A percentile compares a stretch with the other conserved stretches of the same genome.
These are phyloP conservation scores for Microbotryum lychnidis-dioicae DNA, from an alignment of 1,284 basidiomycete species.

Conservation along the genomic window DNA sequence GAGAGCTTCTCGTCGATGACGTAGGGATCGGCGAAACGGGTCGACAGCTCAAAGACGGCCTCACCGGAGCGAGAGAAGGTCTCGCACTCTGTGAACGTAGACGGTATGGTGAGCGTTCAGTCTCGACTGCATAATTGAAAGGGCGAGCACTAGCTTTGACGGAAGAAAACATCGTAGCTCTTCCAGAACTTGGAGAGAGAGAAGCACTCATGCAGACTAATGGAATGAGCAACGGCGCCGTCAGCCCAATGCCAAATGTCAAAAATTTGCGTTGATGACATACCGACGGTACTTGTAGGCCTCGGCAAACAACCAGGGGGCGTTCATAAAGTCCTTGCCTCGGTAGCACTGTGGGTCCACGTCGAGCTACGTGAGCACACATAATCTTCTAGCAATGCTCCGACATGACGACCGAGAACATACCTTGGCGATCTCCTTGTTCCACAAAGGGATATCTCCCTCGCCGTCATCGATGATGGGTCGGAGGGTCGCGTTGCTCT, in stretches of 20 bases:
- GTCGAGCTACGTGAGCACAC: too few relatives aligned
- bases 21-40: constrained; percentile 74
- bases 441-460: constrained; percentile 91
- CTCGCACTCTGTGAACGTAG: constrained; percentile 55
- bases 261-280: background rate
- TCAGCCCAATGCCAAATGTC: background rate
- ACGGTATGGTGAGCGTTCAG: constrained; percentile 21
- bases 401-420: too few relatives aligned
- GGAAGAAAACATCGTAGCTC: constrained; percentile 75
- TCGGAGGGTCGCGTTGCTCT: constrained; percentile 48
- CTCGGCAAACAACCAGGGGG: constrained; percentile 91
- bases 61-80: constrained; percentile 88
- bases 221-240: too few relatives aligned
- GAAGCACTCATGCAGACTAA: constrained; percentile 78
- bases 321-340: constrained; percentile 93
- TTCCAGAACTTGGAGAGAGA: constrained; percentile 85
- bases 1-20: constrained; percentile 57
- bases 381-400: too few relatives aligned
- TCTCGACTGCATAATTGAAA: background rate
- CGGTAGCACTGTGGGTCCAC: constrained; percentile 59
- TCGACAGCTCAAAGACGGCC: constrained; percentile 91
- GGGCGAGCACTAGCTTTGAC: constrained; percentile 54
- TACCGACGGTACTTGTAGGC: constrained; percentile 90
- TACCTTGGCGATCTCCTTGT: constrained; percentile 53
- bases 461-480: constrained; percentile 88